phyloP scores from a whole-genome alignment of 2,329 filamentous ascomycete species.

The Calonectria hawksworthii region DNA sequence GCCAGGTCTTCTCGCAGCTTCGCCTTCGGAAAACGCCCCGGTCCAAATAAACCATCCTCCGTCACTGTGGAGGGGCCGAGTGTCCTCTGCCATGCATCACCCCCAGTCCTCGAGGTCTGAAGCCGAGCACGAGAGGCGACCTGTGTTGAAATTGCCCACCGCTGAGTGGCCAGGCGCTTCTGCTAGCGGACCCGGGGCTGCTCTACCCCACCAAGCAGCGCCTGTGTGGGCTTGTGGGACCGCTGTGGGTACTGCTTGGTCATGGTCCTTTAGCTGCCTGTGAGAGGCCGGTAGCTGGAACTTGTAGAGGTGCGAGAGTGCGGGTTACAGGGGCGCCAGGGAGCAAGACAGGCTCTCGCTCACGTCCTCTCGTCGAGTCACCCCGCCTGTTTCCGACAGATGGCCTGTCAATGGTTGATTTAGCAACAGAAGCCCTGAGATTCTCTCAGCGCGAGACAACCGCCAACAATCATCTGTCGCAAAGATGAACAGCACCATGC shows the following conservation, averaged over 20 bases:
- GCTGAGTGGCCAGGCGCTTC: conserved; percentile 38
- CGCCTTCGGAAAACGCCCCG: neutral
- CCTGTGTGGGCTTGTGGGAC: conserved; percentile 35
- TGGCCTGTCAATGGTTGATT: neutral
- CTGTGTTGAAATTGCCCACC: conserved; percentile 39
- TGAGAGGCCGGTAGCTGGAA: conserved; percentile 35
- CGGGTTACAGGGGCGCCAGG: conserved; percentile 23
- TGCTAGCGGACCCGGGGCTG: conserved; percentile 28
- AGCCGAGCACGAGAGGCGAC: neutral
- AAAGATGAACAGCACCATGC: neutral
- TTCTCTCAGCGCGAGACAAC: neutral
- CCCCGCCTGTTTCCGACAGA: neutral
- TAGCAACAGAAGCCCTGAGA: neutral
- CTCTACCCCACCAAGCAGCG: conserved; percentile 19
- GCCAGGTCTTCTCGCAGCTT: conserved; percentile 1
- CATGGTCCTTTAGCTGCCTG: conserved; percentile 38
- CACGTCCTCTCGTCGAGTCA: neutral
- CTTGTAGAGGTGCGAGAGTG: conserved; percentile 2
- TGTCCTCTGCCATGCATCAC: neutral
- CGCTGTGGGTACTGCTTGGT: conserved; percentile 38
- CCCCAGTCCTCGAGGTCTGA: neutral
- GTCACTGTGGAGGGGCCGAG: conserved; percentile 16
- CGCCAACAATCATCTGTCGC: neutral
- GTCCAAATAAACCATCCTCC: neutral
- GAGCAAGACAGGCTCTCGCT: neutral